phyloP scores from a whole-genome alignment of 371 early-diverging fungal genomes.

The Syncephalis plumigaleata region DNA sequence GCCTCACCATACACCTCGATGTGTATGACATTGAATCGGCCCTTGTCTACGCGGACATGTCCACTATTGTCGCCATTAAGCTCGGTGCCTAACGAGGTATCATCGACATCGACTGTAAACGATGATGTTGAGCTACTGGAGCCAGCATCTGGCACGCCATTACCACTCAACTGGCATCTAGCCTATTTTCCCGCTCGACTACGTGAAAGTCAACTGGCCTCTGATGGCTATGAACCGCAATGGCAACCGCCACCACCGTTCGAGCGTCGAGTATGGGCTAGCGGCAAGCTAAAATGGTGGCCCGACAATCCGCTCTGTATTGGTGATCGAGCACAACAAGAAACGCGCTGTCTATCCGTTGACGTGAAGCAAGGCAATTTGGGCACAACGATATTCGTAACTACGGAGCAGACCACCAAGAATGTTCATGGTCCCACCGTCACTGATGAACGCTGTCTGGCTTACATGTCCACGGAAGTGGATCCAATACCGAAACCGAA shows the following conservation, averaged over 20 bases:
- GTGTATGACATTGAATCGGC: too few relatives aligned
- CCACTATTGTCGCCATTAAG: too few relatives aligned
- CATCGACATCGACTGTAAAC: too few relatives aligned
- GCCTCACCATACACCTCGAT: too few relatives aligned
- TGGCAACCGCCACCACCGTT: constrained; percentile 64
- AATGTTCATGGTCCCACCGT: constrained; percentile 45
- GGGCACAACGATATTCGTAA: constrained; percentile 51
- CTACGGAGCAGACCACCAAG: constrained; percentile 33
- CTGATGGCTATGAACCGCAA: constrained; percentile 60
- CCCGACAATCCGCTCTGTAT: constrained; percentile 33
- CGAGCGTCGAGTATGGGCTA: constrained; percentile 71
- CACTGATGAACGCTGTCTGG: constrained; percentile 48
- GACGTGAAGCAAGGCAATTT: constrained; percentile 24
- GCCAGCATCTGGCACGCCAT: constrained; percentile 13
- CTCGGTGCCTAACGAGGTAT: too few relatives aligned
- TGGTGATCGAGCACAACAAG: constrained; percentile 37
- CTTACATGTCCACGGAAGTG: constrained; percentile 23
- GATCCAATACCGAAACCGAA: too few relatives aligned
- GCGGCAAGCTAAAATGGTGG: constrained; percentile 44
- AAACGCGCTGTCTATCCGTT: constrained; percentile 26
- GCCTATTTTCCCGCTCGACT: constrained; percentile 55
- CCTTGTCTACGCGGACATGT: too few relatives aligned
- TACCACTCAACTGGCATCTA: constrained; percentile 64
- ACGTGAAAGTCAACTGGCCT: constrained; percentile 41
- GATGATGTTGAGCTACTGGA: too few relatives aligned